Conservation (phyloP, 768 basidiomycete species). For the Calocybe indica region DNA sequence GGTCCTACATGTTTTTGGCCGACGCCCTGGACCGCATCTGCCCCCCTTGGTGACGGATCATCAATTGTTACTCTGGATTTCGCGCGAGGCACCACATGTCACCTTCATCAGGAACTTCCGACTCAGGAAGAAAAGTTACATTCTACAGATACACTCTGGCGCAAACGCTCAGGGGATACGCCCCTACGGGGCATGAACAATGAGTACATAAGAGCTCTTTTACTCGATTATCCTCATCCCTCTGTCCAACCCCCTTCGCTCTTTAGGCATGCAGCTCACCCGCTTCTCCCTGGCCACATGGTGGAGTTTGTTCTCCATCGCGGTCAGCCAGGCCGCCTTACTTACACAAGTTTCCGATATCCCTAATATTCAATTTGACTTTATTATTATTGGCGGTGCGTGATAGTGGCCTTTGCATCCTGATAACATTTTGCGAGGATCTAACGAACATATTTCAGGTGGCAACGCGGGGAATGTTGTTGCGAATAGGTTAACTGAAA, state of each 20-base stretch:
- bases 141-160: no score
- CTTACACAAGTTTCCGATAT: neutral
- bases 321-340: neutral
- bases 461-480: conserved; percentile 16
- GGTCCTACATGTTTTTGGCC: no score
- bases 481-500: conserved; percentile 13
- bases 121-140: no score
- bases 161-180: no score
- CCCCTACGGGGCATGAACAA: neutral
- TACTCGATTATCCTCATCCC: neutral
- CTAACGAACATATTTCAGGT: conserved; percentile 5
- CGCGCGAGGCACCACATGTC: no score
- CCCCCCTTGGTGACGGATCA: no score
- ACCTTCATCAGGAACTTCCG: no score
- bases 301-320: neutral
- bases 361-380: neutral
- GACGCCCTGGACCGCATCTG: no score
- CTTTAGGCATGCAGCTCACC: neutral
- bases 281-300: neutral
- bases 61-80: no score
- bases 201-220: neutral
- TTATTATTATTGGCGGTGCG: no score
- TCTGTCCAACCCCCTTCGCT: neutral
- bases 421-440: neutral
- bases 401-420: no score